These are phyloP conservation scores for Dryadomyces quercus-mongolicae DNA, from an alignment of 2,329 filamentous ascomycete species.

Conservation along the genomic window DNA sequence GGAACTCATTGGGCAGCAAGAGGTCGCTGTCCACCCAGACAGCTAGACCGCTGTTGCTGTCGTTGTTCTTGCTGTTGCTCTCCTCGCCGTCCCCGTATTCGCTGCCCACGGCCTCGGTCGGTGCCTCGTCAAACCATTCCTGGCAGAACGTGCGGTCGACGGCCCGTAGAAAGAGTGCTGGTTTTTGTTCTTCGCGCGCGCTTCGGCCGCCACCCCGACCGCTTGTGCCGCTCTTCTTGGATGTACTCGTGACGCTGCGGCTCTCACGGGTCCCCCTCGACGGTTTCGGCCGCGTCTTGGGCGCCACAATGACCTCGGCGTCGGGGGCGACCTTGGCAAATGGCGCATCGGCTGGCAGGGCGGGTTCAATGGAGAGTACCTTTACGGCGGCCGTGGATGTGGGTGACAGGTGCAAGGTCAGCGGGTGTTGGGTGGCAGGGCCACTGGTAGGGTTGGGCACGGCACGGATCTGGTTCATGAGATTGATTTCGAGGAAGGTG, in stretches of 20 bases:
- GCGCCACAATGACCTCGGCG: constrained; percentile 93
- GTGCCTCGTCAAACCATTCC: constrained; percentile 68
- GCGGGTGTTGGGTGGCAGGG: constrained; percentile 51
- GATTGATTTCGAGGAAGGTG: constrained; percentile 86
- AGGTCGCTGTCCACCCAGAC: constrained; percentile 80
- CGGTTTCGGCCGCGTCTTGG: constrained; percentile 69
- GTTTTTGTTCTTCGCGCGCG: constrained; percentile 52
- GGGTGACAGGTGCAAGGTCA: constrained; percentile 87
- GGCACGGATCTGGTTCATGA: constrained; percentile 84
- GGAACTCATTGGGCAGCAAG: constrained; percentile 57
- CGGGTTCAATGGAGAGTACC: constrained; percentile 70
- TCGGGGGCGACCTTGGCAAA: constrained; percentile 92
- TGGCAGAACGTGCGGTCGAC: constrained; percentile 57
- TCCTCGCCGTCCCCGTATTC: not conserved
- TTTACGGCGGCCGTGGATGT: constrained; percentile 91
- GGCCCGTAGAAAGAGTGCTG: constrained; percentile 66
- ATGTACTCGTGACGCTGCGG: constrained; percentile 67
- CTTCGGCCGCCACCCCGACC: constrained; percentile 35
- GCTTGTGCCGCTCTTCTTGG: constrained; percentile 68
- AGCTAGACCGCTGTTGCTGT: constrained; percentile 41
- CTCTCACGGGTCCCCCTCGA: constrained; percentile 58
- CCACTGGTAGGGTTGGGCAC: constrained; percentile 72
- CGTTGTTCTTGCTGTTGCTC: constrained; percentile 20
- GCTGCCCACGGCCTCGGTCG: constrained; percentile 20
- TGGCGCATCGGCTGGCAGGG: constrained; percentile 51